Conservation (phyloP, 768 basidiomycete species). For the Megacollybia marginata region DNA sequence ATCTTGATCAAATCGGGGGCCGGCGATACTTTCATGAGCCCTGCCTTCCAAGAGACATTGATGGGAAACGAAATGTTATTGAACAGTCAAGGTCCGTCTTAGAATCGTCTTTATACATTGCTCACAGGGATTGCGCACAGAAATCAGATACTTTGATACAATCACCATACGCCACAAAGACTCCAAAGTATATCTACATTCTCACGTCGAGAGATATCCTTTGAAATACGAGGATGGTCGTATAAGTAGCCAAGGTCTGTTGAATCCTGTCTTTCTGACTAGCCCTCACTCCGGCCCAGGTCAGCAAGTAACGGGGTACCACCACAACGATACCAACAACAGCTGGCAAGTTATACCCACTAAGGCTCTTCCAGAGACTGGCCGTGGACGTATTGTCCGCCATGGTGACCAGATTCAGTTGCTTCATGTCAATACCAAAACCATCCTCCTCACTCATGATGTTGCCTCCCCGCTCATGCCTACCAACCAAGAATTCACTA, state of each 20-base stretch:
- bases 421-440: conserved; percentile 79
- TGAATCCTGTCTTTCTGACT: neutral
- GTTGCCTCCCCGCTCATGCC: conserved; percentile 96
- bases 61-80: conserved; percentile 86
- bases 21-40: conserved; percentile 96
- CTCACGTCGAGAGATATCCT: conserved; percentile 87
- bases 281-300: conserved; percentile 34
- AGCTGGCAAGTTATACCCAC: conserved; percentile 94
- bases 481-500: conserved; percentile 98
- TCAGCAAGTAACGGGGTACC: conserved; percentile 95
- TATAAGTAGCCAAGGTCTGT: conserved; percentile 81
- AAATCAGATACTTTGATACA: conserved; percentile 89
- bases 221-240: conserved; percentile 93
- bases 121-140: conserved; percentile 31
- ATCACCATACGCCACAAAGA: conserved; percentile 87
- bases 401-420: conserved; percentile 87
- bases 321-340: conserved; percentile 92
- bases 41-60: conserved; percentile 95
- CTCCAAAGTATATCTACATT: conserved; percentile 90
- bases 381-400: conserved; percentile 86
- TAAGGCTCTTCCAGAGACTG: conserved; percentile 88
- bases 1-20: conserved; percentile 84
- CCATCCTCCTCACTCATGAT: conserved; percentile 86
- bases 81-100: conserved; percentile 74
- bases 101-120: conserved; percentile 1